Base-by-base conservation (phyloP, 2,329 filamentous ascomycete species). In the Fusarium sp. region DNA sequence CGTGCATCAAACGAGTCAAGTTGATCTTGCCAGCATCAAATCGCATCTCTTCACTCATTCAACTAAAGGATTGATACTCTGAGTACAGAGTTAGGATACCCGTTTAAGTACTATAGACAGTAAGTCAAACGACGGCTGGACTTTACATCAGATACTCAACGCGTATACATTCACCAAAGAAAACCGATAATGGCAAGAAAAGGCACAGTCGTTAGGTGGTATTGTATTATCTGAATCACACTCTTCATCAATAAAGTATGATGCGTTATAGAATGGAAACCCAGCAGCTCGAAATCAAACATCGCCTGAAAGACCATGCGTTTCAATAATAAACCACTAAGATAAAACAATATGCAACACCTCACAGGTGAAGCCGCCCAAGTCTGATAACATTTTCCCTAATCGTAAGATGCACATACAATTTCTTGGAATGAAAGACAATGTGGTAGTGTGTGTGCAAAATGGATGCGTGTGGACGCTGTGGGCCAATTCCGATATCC, bases 381-480 rank as follows among this genome's bases (percentile, higher is more conserved):
- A 47, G 34, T 45, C 49, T 54, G 62, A 56, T 52, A 63, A 60
- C 38, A 38, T 41, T 67, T 60, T 38, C 23, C 41, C 20, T 50
- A 40, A 18, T 46, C 40, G 18, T 67, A 31, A 54, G 50, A 49
- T 67, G 62, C 41, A 50, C 26, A 49, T 70, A 62, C 41, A 50
- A 70, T 33, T 51, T 63, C 46, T 51, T 42, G 40, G 37, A 69
- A 56, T 57, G 60, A 71, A 65, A 62, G 52, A 65, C 45, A 42
- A 60, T 49, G 56, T 23, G 23, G 23, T 23, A 23, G 23, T 23
- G 23, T 23, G 23, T 69, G 59, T 38, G 23, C 23, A 4, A 23
- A 40, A 55, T 53, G 57, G 37, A 65, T 71, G 68, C 67, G 68
- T 70, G 67, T 70, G 64, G 60, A 71, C 67, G 67, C 67, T 31